phyloP scores from a whole-genome alignment of 768 basidiomycete species.

The Rhizopogon vinicolor region DNA sequence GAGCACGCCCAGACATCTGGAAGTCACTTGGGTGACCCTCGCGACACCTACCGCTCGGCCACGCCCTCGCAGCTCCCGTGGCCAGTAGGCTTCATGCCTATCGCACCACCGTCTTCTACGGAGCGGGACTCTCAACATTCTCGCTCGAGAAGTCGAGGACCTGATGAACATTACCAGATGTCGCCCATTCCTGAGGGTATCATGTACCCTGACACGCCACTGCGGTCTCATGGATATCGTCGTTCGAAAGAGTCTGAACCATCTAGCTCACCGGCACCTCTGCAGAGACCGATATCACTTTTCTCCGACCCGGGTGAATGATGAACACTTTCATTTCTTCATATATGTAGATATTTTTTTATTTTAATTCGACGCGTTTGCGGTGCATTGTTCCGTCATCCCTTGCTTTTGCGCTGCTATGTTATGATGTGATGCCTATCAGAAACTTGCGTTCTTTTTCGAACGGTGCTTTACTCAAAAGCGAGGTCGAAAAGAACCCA shows the following conservation, averaged over 20 bases:
- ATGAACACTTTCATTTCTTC: neutral
- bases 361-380: too few species aligned
- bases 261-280: slow-evolving; percentile 22
- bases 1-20: neutral
- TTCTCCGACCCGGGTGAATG: slow-evolving; percentile 10
- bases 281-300: slow-evolving; percentile 25
- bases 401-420: too few species aligned
- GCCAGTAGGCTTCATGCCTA: slow-evolving; percentile 17
- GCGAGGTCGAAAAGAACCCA: too few species aligned
- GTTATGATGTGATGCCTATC: too few species aligned
- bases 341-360: neutral
- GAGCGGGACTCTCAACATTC: neutral
- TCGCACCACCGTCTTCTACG: neutral
- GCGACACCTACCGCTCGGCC: slow-evolving; percentile 7
- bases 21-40: neutral
- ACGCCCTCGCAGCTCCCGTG: slow-evolving; percentile 7
- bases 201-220: slow-evolving; percentile 21
- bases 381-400: too few species aligned
- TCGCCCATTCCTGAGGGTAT: slow-evolving; percentile 23
- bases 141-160: slow-evolving; percentile 1
- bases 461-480: too few species aligned
- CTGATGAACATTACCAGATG: slow-evolving; percentile 15
- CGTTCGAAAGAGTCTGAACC: slow-evolving; percentile 4
- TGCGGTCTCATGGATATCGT: slow-evolving; percentile 17
- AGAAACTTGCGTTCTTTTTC: too few species aligned